These are phyloP conservation scores for Colletotrichum sp. DNA, from an alignment of 2,329 filamentous ascomycete genomes.

Conservation along the genomic window DNA sequence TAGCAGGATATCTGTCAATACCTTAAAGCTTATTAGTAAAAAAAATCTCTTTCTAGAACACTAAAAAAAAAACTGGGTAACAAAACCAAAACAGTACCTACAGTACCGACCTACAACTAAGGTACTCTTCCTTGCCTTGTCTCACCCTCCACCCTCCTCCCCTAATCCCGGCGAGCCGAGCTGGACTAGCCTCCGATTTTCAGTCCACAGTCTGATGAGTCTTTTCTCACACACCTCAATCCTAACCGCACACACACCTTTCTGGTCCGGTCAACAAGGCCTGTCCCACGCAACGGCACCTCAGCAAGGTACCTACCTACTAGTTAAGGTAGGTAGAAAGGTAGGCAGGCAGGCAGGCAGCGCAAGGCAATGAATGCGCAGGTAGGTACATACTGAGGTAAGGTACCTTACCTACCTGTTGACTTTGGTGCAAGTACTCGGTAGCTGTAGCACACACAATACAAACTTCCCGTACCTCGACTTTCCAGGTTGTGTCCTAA, in stretches of 20 bases:
- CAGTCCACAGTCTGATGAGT: neutral
- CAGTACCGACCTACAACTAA: neutral
- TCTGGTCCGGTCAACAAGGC: neutral
- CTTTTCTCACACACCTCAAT: constrained; percentile 15
- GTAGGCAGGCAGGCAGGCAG: neutral
- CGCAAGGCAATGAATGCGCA: neutral
- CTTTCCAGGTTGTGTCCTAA: neutral
- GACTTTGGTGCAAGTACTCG: neutral
- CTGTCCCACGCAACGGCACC: neutral
- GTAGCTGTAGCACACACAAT: constrained; percentile 7
- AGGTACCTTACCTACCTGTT: neutral
- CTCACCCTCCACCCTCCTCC: neutral
- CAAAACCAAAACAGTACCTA: neutral
- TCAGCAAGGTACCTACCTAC: neutral
- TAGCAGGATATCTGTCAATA: too few relatives aligned
- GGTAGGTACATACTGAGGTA: neutral
- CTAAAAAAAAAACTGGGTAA: too few relatives aligned
- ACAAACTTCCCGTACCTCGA: constrained; percentile 8
- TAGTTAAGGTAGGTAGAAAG: neutral
- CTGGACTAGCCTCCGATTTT: neutral
- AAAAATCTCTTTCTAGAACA: too few relatives aligned
- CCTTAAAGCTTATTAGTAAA: too few relatives aligned
- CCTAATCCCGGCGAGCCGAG: constrained; percentile 8
- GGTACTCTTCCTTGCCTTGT: constrained; percentile 6
- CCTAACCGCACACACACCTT: neutral